Percentiles rank a stretch among this genome's conserved stretches.
phyloP scores from a whole-genome alignment of 2,329 filamentous ascomycete species.

The Aspergillus caelatus region DNA sequence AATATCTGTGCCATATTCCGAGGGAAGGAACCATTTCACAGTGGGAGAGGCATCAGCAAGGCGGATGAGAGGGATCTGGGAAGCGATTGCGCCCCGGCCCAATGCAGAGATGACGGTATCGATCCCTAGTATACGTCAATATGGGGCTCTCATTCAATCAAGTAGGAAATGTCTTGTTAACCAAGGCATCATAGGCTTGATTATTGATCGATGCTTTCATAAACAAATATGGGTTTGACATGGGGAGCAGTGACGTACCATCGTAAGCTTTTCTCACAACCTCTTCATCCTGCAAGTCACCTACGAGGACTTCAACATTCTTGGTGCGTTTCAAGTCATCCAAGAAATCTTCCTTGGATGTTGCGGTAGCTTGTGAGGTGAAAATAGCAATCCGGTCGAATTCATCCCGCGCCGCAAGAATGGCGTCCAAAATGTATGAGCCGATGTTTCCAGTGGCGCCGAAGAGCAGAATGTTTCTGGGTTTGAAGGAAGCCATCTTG shows the following conservation, averaged over 20 bases:
- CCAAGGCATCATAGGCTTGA: neutral
- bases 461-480: conserved; percentile 25
- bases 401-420: conserved; percentile 52
- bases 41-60: conserved; percentile 58
- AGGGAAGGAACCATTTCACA: conserved; percentile 68
- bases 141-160: fast-evolving
- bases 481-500: neutral
- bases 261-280: conserved; percentile 61
- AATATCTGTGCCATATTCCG: conserved; percentile 68
- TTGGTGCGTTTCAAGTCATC: conserved; percentile 46
- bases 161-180: no score
- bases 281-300: conserved; percentile 55
- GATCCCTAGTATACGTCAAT: conserved; percentile 45
- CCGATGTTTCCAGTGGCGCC: conserved; percentile 29
- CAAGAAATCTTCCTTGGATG: conserved; percentile 54
- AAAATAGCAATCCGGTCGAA: conserved; percentile 59
- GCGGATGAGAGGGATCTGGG: conserved; percentile 64
- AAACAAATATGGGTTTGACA: neutral
- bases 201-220: neutral
- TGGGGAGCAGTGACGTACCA: conserved; percentile 32
- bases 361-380: conserved; percentile 57
- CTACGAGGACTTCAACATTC: conserved; percentile 59
- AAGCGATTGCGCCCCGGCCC: conserved; percentile 63
- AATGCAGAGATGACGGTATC: conserved; percentile 69
- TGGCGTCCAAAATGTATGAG: conserved; percentile 52